Base-by-base conservation (phyloP, 1,139 yeast species). In the Taiozyma onychis region DNA sequence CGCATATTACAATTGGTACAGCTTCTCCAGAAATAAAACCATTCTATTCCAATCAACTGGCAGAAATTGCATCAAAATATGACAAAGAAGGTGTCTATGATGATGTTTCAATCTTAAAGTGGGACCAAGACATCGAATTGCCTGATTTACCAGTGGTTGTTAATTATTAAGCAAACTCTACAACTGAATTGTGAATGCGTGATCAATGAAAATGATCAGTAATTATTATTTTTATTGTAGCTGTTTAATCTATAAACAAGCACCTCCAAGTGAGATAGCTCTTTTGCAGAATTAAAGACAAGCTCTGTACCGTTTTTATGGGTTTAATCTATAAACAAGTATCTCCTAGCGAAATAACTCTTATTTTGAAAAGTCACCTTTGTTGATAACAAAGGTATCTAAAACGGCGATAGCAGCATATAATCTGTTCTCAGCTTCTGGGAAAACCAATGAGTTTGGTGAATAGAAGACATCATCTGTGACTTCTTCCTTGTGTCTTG, bases 371-470 rank as follows among this genome's bases (percentile, higher is more conserved):
- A 72, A 72, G 52, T 82, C 76, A 48, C 96, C 96, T 66, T 87
- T 84, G 70, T 89, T 88, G 47, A 85, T 77, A 5, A 91, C 97
- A 68, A 91, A 88, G 0, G 85, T 90, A 62, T 93, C 97, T 48
- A 93, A 76, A 1, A 83, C 96, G 13, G 99, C 93, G 75, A 93
- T 88, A 43, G 98, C 98, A 48, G 99, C 96, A 65, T 95, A 93
- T 43, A 93, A 73, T 69, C 99, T 80, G 72, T 93, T 93, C 71
- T 93, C 99, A 39, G 97, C 99, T 71, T 93, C 97, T 59, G 84
- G 85, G 70, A 93, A 93, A 9, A 93, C 99, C 50, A 93, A 73
- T 2, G 97, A 88, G 56, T 85, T 79, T 37, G 83, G 82, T 48
- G 91, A 76, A 70, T 91, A 93, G 66, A 93, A 93, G 2, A 93